Percentiles rank a stretch among this genome's conserved stretches.
Evolutionary conservation across 2,329 filamentous ascomycete species (phyloP).

Genomic region (Parastagonospora nodorum): DNA sequence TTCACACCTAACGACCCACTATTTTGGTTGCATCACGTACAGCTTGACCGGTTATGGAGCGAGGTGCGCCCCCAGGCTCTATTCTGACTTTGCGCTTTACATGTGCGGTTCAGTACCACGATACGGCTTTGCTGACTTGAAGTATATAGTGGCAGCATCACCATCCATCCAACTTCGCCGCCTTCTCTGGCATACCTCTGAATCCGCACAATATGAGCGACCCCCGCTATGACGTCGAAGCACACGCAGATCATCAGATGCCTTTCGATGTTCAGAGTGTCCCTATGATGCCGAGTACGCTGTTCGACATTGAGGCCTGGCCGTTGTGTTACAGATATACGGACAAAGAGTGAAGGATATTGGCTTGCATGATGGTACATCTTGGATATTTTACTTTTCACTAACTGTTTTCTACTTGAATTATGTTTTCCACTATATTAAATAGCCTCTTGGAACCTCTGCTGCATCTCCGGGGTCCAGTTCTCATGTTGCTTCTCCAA

Average conservation of each 20-base stretch:
- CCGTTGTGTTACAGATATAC: conserved; percentile 5
- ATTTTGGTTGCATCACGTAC: conserved; percentile 5
- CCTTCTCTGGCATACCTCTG: conserved; percentile 4
- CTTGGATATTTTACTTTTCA: no score
- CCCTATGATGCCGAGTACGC: not conserved
- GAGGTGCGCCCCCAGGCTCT: not conserved
- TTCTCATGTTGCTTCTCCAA: conserved; percentile 1
- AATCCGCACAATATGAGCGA: conserved; percentile 1
- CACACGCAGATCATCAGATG: conserved; percentile 2
- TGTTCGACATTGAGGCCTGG: conserved; percentile 4
- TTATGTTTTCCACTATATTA: no score
- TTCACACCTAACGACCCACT: conserved; percentile 6
- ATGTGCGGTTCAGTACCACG: not conserved
- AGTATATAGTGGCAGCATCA: conserved; percentile 3
- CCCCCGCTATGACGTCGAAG: conserved; percentile 1
- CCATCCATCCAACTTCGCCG: conserved; percentile 4
- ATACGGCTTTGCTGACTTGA: no score
- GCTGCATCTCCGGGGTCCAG: conserved; percentile 4
- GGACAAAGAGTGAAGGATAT: no score
- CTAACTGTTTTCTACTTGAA: no score
- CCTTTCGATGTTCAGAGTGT: conserved; percentile 4
- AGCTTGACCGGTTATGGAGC: conserved; percentile 7
- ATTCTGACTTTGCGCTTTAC: not conserved
- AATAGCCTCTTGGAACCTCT: conserved; percentile 2
- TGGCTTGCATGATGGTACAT: no score